Conservation (phyloP, 495 filamentous ascomycete species). For the Aspergillus olivimuriae region DNA sequence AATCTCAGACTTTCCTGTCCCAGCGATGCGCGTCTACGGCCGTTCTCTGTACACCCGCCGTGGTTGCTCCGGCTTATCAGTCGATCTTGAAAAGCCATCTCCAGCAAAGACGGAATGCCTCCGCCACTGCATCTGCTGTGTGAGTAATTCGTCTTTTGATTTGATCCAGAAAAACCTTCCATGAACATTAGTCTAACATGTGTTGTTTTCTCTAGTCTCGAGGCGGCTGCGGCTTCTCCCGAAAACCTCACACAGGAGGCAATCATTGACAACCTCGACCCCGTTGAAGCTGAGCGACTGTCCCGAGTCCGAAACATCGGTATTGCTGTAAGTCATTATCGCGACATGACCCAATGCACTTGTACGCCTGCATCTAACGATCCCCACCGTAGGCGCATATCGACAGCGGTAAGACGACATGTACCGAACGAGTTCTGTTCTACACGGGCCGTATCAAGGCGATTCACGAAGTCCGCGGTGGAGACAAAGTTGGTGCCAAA, state of each 20-base stretch:
- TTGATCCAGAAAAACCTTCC: not conserved
- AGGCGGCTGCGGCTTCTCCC: constrained; percentile 57
- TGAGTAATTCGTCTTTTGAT: constrained; percentile 15
- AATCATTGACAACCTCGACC: constrained; percentile 68
- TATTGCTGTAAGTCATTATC: constrained; percentile 69
- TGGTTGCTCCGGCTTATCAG: constrained; percentile 35
- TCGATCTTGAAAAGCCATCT: constrained; percentile 30
- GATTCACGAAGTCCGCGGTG: constrained; percentile 96
- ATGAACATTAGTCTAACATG: constrained; percentile 9
- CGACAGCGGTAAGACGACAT: constrained; percentile 97
- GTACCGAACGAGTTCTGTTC: constrained; percentile 94
- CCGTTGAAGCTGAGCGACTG: constrained; percentile 69
- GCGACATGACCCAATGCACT: not conserved
- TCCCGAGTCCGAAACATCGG: constrained; percentile 89
- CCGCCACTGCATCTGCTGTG: constrained; percentile 35
- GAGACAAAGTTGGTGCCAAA: constrained; percentile 93
- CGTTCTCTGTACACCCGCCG: constrained; percentile 34
- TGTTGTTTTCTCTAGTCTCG: constrained; percentile 30
- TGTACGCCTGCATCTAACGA: not conserved
- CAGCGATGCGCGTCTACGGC: constrained; percentile 37
- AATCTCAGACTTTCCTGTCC: constrained; percentile 30
- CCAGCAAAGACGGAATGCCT: constrained; percentile 38
- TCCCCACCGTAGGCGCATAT: constrained; percentile 71
- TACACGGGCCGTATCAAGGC: constrained; percentile 96
- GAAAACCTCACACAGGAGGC: constrained; percentile 54